Base-by-base conservation (phyloP, 805 yeast species). In the Barnettozyma wickerhamii region DNA sequence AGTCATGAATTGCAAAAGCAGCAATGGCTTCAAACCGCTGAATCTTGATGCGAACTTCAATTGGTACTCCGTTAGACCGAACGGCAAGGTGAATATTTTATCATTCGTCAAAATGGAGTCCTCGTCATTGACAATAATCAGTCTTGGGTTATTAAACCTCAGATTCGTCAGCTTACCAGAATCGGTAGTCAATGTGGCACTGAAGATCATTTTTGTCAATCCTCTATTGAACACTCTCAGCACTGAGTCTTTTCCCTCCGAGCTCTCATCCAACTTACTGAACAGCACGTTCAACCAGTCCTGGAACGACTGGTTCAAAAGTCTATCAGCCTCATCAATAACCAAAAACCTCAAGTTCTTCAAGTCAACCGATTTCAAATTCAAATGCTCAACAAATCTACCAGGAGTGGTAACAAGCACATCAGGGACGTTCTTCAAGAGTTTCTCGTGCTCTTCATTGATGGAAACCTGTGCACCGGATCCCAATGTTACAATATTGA, bases 101-200 rank as follows among this genome's bases (percentile, higher is more conserved):
- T 79, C 84, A 42, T 66, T 68, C 15, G 68, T 71, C 46, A 72
- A 55, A 10, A 51, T 32, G 7, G 49, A 41, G 26, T 69, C 62
- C 33, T 72, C 64, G 38, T 76, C 75, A 45, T 89, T 86, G 33
- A 90, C 82, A 42, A 88, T 79, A 30, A 86, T 68, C 35, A 93
- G 62, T 53, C 81, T 72, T n/a, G 95, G 97, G 50, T 70, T 72
- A 43, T 68, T 67, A 47, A 93, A 75, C 38, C 81, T 77, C 43
- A 93, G 69, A 34, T 77, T 74, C 7, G 91, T 74, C 41, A 93
- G 66, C 56, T 85, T 87, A 21, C 93, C 95, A 0, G 97, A 86
- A 59, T 90, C 95, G 2, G 96, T 82, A 4, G 97, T 88, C 39
- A 93, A 72, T 1, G 99, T 93, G 7, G 99, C 99, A 37, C 95